Base-by-base conservation (phyloP, 805 yeast species). In the Ogataea corticis region DNA sequence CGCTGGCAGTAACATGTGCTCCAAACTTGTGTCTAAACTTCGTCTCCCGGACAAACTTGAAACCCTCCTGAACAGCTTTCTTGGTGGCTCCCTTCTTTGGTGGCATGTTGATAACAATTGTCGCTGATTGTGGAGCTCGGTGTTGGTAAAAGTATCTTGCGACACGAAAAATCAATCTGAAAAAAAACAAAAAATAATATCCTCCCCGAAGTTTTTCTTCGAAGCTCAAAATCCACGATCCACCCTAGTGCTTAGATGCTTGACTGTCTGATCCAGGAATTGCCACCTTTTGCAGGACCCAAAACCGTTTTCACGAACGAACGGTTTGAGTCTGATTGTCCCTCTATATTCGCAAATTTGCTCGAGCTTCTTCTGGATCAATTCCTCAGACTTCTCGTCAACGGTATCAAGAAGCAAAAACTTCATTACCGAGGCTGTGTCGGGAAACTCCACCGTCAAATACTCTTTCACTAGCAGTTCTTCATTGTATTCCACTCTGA, bases 1-100 rank as follows among this genome's bases (percentile, higher is more conserved):
- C 96, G 4, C 85, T 75, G 54, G 84, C 82, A 2, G 86, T 81
- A 23, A 91, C 92, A 66, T 91, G 98, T 2, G 96, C 96, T 2
- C 98, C 98, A 59, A 80, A 91, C 60, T 78, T 85, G 67, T 69
- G 55, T 38, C 69, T 70, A 46, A 73, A 67, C 3, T 71, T 65
- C 7, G 71, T 49, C 12, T 72, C 68, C 48, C 83, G 71, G 1
- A 71, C 63, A 59, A 70, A 77, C 44, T 64, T 65, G 40, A 63
- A 58, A 4, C 56, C 51, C 25, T 49, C 37, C 14, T 32, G 40
- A 27, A 45, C 50, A 4, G 39, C 19, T 19, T 55, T 52, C 25
- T 42, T 41, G 11, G 46, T 29, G 34, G 50, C 15, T 23, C 44
- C 33, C 37, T 56, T 54, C 42, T 54, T 55, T 16, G 63, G 61